Conservation (phyloP, 1,284 basidiomycete species). For the Erythrobasidium hasegawianum region DNA sequence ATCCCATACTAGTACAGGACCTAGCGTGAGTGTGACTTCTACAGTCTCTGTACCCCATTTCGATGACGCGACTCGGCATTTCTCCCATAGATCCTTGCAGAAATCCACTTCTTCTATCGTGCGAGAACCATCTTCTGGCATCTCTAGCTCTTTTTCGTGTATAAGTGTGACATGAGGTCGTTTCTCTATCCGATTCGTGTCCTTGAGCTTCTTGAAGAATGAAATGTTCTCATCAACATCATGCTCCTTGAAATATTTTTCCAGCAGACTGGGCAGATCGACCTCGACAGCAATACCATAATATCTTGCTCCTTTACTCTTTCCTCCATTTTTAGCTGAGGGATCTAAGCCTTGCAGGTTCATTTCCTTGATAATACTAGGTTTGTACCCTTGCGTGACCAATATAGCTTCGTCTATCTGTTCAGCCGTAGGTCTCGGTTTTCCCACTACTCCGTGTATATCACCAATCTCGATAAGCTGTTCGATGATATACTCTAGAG, state of each 20-base stretch:
- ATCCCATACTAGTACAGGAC: conserved; percentile 65
- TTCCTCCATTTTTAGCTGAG: not conserved
- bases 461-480: conserved; percentile 53
- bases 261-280: conserved; percentile 53
- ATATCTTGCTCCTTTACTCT: conserved; percentile 56
- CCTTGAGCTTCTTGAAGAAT: conserved; percentile 58
- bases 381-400: conserved; percentile 55
- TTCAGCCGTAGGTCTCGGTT: conserved; percentile 55
- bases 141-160: conserved; percentile 62
- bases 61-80: conserved; percentile 57
- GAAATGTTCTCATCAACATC: conserved; percentile 43
- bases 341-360: conserved; percentile 44
- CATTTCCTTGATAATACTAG: conserved; percentile 39
- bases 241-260: conserved; percentile 43
- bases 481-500: conserved; percentile 61
- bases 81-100: conserved; percentile 60
- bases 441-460: conserved; percentile 18
- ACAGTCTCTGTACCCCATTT: conserved; percentile 57
- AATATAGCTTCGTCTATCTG: conserved; percentile 61
- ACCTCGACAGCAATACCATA: conserved; percentile 73
- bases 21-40: conserved; percentile 58
- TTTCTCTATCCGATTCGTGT: conserved; percentile 56
- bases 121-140: conserved; percentile 36
- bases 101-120: conserved; percentile 26
- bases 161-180: conserved; percentile 83